phyloP scores from a whole-genome alignment of 331 rosid species.

The Ulmus americana region DNA sequence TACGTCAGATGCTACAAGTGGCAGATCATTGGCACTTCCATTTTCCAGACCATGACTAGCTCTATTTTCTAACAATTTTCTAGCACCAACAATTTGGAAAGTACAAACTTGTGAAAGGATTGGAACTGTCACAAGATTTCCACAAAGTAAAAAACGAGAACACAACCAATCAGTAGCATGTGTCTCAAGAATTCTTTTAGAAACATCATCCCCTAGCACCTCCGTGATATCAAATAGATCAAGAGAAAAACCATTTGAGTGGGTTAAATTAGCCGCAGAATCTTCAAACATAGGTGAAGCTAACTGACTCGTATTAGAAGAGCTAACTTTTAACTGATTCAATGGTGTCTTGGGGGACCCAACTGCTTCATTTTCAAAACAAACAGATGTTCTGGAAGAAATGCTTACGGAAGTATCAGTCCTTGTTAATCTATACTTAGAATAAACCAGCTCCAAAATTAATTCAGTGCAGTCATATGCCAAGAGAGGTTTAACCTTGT shows the following conservation, averaged over 20 bases:
- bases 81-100: constrained; percentile 54
- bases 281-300: constrained; percentile 43
- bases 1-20: constrained; percentile 29
- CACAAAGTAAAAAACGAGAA: constrained; percentile 58
- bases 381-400: constrained; percentile 30
- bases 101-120: constrained; percentile 49
- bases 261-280: constrained; percentile 26
- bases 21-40: constrained; percentile 24
- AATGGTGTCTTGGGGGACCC: constrained; percentile 66
- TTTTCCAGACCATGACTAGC: constrained; percentile 25
- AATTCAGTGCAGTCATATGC: constrained; percentile 56
- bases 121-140: constrained; percentile 62
- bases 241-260: constrained; percentile 30
- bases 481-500: constrained; percentile 22
- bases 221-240: constrained; percentile 45
- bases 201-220: constrained; percentile 45
- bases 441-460: constrained; percentile 50
- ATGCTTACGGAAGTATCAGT: constrained; percentile 24
- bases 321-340: constrained; percentile 37
- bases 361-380: constrained; percentile 33
- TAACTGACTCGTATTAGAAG: constrained; percentile 31
- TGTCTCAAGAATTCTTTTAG: constrained; percentile 46
- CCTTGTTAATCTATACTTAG: constrained; percentile 29
- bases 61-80: constrained; percentile 22
- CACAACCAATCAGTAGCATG: constrained; percentile 46